Evolutionary conservation across 805 yeast genomes (phyloP), one percentile per base, ranked within the genome.

Genomic region (Lachancea kluyveri): DNA sequence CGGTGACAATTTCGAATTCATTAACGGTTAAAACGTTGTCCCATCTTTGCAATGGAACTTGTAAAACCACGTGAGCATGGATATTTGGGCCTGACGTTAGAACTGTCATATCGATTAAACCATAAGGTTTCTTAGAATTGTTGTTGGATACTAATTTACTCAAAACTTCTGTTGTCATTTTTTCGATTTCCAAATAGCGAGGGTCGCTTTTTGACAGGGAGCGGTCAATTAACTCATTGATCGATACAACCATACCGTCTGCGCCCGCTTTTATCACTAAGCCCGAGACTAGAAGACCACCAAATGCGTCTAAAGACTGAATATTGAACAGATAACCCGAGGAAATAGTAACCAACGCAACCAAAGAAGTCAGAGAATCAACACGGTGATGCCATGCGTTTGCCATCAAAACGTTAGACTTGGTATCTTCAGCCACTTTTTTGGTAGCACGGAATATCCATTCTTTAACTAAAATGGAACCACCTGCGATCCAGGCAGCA

Each of bases 341-440:
- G 0, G 94, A 72, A 31, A 92, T 92, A 1, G 97, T 87, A 4
- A 77, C 71, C 13, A 90, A 69, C 0, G 97, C 96, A 6, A 90
- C 97, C 14, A 81, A 67, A 0, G 96, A 85, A 1, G 97, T 94
- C 46, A 92, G 57, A 1, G 95, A 81, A 53, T 92, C 98, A 8
- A 90, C 92, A 41, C 98, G 70, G 54, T 92, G 98, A 57, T 92
- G 98, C 97, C 98, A 92, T 3, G 98, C 98, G 52, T 92, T 92
- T 4, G 98, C 98, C 30, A 85, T 77, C 28, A 92, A 67, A 3
- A 92, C 97, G 41, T 86, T 85, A 1, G 96, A 86, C 51, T 84
- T 82, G 17, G 85, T 72, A 39, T 71, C 65, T 29, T 67, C 65
- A 1, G 96, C 98, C 14, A 92, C 76, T 39, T 76, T 74, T 59